Evolutionary conservation across 495 filamentous ascomycete genomes (phyloP).

Genomic region (Podospora australis): DNA sequence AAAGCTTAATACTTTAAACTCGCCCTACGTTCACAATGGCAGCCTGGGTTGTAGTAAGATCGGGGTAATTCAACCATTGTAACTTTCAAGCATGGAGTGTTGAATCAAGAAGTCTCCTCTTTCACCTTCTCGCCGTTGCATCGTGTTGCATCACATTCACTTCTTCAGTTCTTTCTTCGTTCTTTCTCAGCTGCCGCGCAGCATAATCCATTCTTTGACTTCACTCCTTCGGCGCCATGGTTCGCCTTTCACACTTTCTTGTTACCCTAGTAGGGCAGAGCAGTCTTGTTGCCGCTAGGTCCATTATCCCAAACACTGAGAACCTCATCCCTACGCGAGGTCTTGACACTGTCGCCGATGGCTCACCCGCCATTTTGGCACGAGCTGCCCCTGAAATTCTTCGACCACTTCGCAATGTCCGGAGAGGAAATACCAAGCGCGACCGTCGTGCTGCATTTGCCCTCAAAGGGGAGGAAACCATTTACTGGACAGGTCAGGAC

Average conservation of each 20-base stretch:
- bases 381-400: constrained; percentile 6
- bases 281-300: neutral
- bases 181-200: neutral
- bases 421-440: constrained; percentile 8
- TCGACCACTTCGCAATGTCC: constrained; percentile 3
- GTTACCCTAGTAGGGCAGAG: neutral
- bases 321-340: too few relatives aligned
- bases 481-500: constrained; percentile 13
- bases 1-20: neutral
- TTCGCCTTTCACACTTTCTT: neutral
- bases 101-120: too few relatives aligned
- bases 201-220: neutral
- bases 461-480: constrained; percentile 7
- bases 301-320: neutral
- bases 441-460: constrained; percentile 4
- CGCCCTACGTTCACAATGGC: neutral
- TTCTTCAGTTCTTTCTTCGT: neutral
- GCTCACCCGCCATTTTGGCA: neutral
- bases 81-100: neutral
- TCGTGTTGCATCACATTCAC: neutral
- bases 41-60: constrained; percentile 1
- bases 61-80: neutral
- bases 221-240: neutral
- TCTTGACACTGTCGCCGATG: neutral
- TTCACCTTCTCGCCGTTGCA: too few relatives aligned